Conservation (phyloP, 176 grass and related monocot genomes). For the Leersia perrieri region DNA sequence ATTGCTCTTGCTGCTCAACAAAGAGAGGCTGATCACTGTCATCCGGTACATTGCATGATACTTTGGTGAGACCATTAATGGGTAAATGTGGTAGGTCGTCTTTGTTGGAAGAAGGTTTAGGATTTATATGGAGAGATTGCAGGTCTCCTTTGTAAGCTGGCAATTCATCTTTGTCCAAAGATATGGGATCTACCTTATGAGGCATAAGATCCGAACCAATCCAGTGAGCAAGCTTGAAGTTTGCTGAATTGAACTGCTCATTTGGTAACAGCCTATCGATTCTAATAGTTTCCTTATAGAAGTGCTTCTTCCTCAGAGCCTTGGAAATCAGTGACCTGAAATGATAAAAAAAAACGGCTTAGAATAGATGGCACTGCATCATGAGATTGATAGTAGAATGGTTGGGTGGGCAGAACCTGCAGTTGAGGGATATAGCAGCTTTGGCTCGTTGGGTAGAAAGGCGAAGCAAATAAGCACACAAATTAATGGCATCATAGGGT, state of each 20-base stretch:
- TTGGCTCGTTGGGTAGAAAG: slow-evolving; percentile 74
- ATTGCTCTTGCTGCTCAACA: slow-evolving; percentile 25
- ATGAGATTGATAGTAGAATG: too few species aligned
- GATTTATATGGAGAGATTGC: slow-evolving; percentile 41
- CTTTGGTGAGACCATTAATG: slow-evolving; percentile 34
- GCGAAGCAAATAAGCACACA: slow-evolving; percentile 65
- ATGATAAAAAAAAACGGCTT: slow-evolving; percentile 15
- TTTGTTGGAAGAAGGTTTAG: slow-evolving; percentile 33
- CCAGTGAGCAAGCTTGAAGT: slow-evolving; percentile 52
- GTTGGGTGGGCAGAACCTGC: too few species aligned
- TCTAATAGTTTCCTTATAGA: slow-evolving; percentile 84
- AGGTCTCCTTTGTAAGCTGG: slow-evolving; percentile 32
- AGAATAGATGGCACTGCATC: neutral
- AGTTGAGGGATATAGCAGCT: slow-evolving; percentile 63
- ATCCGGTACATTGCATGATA: slow-evolving; percentile 10
- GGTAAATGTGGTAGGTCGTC: slow-evolving; percentile 18
- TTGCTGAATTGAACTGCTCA: slow-evolving; percentile 38
- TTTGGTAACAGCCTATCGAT: slow-evolving; percentile 59
- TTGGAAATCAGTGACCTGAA: slow-evolving; percentile 58
- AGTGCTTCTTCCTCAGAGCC: slow-evolving; percentile 81
- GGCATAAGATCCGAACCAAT: slow-evolving; percentile 62
- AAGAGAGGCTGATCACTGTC: slow-evolving; percentile 9
- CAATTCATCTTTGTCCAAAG: slow-evolving; percentile 28
- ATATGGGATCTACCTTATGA: slow-evolving; percentile 50
- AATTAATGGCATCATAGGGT: slow-evolving; percentile 72